phyloP scores from a whole-genome alignment of 2,329 filamentous ascomycete species.

The Albifimbria verrucaria region DNA sequence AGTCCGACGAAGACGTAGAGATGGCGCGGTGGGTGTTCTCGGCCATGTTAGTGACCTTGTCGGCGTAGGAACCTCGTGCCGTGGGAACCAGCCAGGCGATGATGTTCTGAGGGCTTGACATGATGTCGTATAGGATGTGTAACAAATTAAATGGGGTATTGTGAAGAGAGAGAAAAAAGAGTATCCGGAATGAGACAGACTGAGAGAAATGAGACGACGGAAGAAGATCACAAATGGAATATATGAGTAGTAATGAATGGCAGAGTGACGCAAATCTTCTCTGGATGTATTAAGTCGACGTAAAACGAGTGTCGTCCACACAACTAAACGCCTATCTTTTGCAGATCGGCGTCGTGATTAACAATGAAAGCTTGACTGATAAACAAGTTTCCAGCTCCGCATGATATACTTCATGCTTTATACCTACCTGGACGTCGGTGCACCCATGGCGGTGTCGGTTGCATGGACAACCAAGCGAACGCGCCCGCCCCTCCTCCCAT shows the following conservation, averaged over 20 bases:
- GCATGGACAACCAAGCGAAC: conserved; percentile 3
- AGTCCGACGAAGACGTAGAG: conserved; percentile 17
- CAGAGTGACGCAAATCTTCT: conserved; percentile 9
- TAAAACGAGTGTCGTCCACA: conserved; percentile 21
- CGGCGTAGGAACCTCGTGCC: conserved; percentile 27
- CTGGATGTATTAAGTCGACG: conserved; percentile 3
- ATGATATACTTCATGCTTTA: conserved; percentile 1
- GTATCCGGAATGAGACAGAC: not conserved
- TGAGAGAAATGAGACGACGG: conserved; percentile 7
- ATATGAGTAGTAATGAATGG: conserved; percentile 8
- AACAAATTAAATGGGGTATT: too few species aligned
- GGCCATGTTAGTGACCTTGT: conserved; percentile 26
- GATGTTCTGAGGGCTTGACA: conserved; percentile 21
- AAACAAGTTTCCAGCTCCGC: not conserved
- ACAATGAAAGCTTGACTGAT: not conserved
- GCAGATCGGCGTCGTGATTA: not conserved
- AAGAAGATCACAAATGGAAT: not conserved
- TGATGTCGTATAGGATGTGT: conserved; percentile 12
- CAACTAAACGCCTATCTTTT: not conserved
- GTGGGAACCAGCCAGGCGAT: conserved; percentile 39
- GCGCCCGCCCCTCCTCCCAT: not conserved
- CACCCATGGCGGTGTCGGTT: not conserved
- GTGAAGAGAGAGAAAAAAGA: conserved; percentile 1
- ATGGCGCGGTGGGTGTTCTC: conserved; percentile 27
- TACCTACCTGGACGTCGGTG: not conserved